Conservation (phyloP, 805 yeast genomes). For the Ogataea kodamae region DNA sequence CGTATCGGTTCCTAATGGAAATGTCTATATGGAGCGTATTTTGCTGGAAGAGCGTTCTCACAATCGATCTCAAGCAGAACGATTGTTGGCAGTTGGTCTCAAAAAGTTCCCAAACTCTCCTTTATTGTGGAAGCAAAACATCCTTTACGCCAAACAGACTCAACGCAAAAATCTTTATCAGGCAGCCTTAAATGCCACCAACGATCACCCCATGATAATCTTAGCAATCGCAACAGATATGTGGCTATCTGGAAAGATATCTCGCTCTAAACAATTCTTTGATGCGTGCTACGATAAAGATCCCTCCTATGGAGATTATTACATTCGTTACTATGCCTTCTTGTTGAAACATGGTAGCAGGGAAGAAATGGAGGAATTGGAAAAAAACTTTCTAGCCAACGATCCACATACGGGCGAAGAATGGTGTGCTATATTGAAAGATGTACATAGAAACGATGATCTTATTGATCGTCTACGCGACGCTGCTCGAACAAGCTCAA, state of each 20-base stretch:
- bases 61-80: constrained; percentile 50
- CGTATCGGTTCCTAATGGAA: constrained; percentile 46
- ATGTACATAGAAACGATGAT: constrained; percentile 27
- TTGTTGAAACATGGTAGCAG: constrained; percentile 36
- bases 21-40: constrained; percentile 57
- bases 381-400: constrained; percentile 36
- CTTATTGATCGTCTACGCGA: constrained; percentile 22
- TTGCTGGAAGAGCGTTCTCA: constrained; percentile 51
- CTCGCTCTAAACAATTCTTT: constrained; percentile 70
- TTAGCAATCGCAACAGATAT: constrained; percentile 64
- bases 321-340: constrained; percentile 62
- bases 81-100: constrained; percentile 55
- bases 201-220: constrained; percentile 56
- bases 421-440: constrained; percentile 55
- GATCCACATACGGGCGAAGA: constrained; percentile 59
- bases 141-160: constrained; percentile 42
- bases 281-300: constrained; percentile 55
- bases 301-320: constrained; percentile 66
- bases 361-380: constrained; percentile 36
- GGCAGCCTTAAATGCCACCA: constrained; percentile 68
- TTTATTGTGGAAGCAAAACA: constrained; percentile 60
- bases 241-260: constrained; percentile 59
- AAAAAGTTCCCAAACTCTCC: constrained; percentile 57
- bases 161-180: constrained; percentile 53
- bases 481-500: constrained; percentile 2